A percentile compares a stretch with the other conserved stretches of the same genome.
phyloP scores from a whole-genome alignment of 257 asterid species.

The Henckelia pumila region DNA sequence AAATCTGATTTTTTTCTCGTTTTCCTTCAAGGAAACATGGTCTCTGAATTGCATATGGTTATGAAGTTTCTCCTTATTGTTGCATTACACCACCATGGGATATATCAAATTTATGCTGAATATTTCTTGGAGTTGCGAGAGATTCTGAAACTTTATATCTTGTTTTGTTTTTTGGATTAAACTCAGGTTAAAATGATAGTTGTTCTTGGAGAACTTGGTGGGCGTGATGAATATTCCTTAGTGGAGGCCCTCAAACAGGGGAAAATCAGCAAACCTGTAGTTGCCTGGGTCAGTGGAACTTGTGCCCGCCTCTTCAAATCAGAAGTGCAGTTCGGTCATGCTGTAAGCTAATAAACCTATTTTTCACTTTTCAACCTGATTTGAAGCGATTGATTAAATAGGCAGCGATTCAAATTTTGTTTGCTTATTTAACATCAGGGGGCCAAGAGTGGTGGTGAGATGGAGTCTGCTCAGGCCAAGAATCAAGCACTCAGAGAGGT shows the following conservation, averaged over 20 bases:
- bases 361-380: background rate
- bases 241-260: constrained; percentile 92
- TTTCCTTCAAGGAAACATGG: background rate
- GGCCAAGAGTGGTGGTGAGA: constrained; percentile 98
- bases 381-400: constrained; percentile 4
- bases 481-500: constrained; percentile 91
- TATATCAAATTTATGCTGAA: background rate
- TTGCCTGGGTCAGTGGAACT: constrained; percentile 78
- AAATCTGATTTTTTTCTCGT: constrained; percentile 16
- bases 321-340: constrained; percentile 99
- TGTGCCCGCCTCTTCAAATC: constrained; percentile 84
- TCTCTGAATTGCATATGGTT: background rate
- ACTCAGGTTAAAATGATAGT: constrained; percentile 83
- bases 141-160: background rate
- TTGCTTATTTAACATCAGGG: constrained; percentile 47
- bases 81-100: background rate
- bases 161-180: constrained; percentile 13
- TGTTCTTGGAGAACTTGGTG: constrained; percentile 99
- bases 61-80: background rate
- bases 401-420: constrained; percentile 20
- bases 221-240: constrained; percentile 95
- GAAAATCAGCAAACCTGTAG: constrained; percentile 64
- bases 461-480: constrained; percentile 99
- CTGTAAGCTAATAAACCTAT: constrained; percentile 55
- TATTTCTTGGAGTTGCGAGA: background rate